Conservation (phyloP, 2,329 filamentous ascomycete genomes). For the Aplosporella prunicola region DNA sequence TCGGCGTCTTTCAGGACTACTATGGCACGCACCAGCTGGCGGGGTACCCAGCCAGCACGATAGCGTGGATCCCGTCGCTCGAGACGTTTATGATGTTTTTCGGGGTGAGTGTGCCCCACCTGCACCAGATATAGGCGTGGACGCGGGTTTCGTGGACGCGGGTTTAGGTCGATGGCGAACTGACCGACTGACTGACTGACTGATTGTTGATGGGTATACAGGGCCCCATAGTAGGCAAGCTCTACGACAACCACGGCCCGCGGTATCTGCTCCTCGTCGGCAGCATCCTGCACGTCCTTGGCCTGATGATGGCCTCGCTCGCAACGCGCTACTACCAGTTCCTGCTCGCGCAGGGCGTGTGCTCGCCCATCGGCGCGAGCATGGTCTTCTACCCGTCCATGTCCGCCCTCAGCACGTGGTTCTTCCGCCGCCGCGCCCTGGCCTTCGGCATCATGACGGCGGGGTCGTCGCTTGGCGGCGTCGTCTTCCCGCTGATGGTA, state of each 20-base stretch:
- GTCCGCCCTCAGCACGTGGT: conserved; percentile 38
- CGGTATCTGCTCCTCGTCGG: conserved; percentile 45
- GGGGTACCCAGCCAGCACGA: conserved; percentile 28
- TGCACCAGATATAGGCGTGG: too few relatives aligned
- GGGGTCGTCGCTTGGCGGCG: conserved; percentile 43
- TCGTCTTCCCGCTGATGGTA: conserved; percentile 55
- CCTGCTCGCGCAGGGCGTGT: conserved; percentile 45
- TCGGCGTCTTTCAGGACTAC: conserved; percentile 40
- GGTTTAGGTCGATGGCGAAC: too few relatives aligned
- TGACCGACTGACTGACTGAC: not conserved
- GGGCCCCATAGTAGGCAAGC: conserved; percentile 53
- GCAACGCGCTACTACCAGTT: conserved; percentile 48
- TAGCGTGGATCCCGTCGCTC: conserved; percentile 39
- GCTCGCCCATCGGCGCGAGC: conserved; percentile 41
- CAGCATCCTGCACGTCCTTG: conserved; percentile 48
- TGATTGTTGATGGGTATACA: too few relatives aligned
- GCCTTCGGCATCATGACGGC: conserved; percentile 37
- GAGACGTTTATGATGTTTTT: conserved; percentile 43
- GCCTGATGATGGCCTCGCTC: conserved; percentile 54
- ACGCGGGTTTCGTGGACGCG: not conserved
- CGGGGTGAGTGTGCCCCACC: conserved; percentile 27
- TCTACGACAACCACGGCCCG: conserved; percentile 56
- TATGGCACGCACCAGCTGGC: conserved; percentile 35
- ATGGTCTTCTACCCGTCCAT: conserved; percentile 42
- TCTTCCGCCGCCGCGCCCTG: conserved; percentile 39